Percentiles rank a stretch among this genome's conserved stretches.
These are phyloP conservation scores for Leersia perrieri DNA, from an alignment of 176 grass and related monocot species.

Conservation along the genomic window DNA sequence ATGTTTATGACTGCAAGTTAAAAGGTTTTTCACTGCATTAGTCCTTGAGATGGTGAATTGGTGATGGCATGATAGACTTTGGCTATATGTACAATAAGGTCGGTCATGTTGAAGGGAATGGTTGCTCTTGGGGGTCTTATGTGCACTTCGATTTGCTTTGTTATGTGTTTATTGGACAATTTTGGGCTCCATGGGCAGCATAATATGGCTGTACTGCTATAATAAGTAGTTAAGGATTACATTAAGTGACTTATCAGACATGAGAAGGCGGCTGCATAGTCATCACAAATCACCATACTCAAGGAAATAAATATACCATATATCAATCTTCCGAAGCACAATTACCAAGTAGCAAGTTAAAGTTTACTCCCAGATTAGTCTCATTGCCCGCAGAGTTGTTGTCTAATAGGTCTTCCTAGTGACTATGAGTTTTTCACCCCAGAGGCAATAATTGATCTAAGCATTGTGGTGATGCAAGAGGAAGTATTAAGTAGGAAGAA, in stretches of 20 bases:
- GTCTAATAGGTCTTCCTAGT: not conserved
- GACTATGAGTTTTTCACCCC: not conserved
- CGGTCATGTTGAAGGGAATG: not conserved
- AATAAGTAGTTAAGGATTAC: not conserved
- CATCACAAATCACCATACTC: not conserved
- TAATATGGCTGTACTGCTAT: constrained; percentile 12
- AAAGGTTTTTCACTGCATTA: constrained; percentile 15
- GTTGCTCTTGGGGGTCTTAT: not conserved
- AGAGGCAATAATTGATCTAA: not conserved
- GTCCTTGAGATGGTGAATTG: constrained; percentile 11
- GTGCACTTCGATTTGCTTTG: constrained; percentile 55
- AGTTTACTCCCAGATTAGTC: not conserved
- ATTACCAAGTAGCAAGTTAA: not conserved
- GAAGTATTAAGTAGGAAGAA: constrained; percentile 37
- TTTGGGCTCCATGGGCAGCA: constrained; percentile 25
- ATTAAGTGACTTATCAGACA: not conserved
- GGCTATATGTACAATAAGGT: constrained; percentile 41
- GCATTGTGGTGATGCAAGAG: constrained; percentile 27
- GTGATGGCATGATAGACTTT: constrained; percentile 21
- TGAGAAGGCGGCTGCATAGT: not conserved
- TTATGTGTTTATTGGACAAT: constrained; percentile 38
- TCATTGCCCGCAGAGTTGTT: not conserved
- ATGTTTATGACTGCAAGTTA: not conserved
- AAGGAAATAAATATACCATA: not conserved
- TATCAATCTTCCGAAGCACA: not conserved